Evolutionary conservation across 345 rosid genomes (phyloP), one percentile per base, ranked within the genome.

Genomic region (Brassica rapa): DNA sequence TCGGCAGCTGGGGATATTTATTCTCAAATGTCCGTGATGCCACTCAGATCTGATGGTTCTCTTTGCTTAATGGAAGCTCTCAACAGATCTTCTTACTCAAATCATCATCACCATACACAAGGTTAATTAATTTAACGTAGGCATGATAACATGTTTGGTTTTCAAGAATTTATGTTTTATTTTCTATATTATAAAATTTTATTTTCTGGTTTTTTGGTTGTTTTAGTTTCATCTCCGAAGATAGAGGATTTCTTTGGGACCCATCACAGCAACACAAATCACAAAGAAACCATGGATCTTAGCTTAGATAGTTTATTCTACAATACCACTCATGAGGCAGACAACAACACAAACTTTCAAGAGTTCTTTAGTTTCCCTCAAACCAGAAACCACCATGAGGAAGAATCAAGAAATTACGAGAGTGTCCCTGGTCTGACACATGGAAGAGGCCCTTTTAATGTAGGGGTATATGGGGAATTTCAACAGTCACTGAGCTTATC

Each of bases 11-110:
- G 83, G 32, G 86, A 77, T 24, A 64, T 81, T 21, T 90, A 82
- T 73, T 86, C 93, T 56, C 85, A 89, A 39, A 75, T 89, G 80
- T 86, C 96, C 21, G 86, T 83, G 7, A 93, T 95, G 97, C 98
- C 99, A 24, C 88, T 95, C 67, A 90, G 86, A 83, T 93, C 99
- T 74, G 97, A 95, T 68, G 99, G 98, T 6, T 95, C 99, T 66
- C 96, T 91, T 77, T 95, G 97, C 83, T 75, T 89, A 12, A 89
- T 91, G 96, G 98, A 93, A 86, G 91, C 94, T 69, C 88, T 88
- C 63, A 78, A 83, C 85, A 85, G 94, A 82, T 85, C 99, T 69
- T 75, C 80, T 71, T 76, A 75, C 68, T 61, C 77, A 5, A 71
- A 16, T 29, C 94, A 90, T 5, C 81, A 83, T 41, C 88, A 89